Base-by-base conservation (phyloP, 2,329 filamentous ascomycete species). In the Aspergillus ochraceus region DNA sequence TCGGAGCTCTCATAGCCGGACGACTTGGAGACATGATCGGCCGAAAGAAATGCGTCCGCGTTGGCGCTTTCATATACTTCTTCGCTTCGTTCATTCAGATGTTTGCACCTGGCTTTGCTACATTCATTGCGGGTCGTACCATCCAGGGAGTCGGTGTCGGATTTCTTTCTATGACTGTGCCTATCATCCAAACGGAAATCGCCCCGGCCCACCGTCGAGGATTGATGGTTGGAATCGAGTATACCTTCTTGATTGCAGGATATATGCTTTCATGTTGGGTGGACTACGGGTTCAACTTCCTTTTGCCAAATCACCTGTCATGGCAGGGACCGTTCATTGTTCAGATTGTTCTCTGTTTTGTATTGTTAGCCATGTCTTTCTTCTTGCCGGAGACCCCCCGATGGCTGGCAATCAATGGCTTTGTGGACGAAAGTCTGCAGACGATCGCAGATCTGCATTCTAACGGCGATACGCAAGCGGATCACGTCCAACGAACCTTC, bases 391-490 rank as follows among this genome's bases (percentile, higher is more conserved):
- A 77, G 52, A 77, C 75, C 0, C 75, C 76, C 19, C 70, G 75
- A 46, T 79, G 77, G 76, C 66, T 80, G 5, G 77, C 76, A 11
- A 72, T 71, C 52, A 78, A 77, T 56, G 76, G 75, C 0, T 77
- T 76, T 54, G 71, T 71, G 68, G 54, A 76, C 49, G 76, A 79
- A 59, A 70, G 70, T 54, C 66, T 78, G 6, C 76, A 76, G 55
- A 78, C 75, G 0, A 66, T 79, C n/a, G 76, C 76, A 10, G 76
- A 78, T 57, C 64, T 79, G 2, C 76, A 79, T 57, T 69, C 75
- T 0, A 59, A 70, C 24, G 75, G 76, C 4, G 66, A 78, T 50
- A 74, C 60, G 2, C 60, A 74, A 29, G 76, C 68, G 3, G 63
- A 72, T 9, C 65, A 76, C 55, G 73, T 77, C 2, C 74, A 77